phyloP scores from a whole-genome alignment of 106 monocot genomes.

The Xerophyta viscosa region DNA sequence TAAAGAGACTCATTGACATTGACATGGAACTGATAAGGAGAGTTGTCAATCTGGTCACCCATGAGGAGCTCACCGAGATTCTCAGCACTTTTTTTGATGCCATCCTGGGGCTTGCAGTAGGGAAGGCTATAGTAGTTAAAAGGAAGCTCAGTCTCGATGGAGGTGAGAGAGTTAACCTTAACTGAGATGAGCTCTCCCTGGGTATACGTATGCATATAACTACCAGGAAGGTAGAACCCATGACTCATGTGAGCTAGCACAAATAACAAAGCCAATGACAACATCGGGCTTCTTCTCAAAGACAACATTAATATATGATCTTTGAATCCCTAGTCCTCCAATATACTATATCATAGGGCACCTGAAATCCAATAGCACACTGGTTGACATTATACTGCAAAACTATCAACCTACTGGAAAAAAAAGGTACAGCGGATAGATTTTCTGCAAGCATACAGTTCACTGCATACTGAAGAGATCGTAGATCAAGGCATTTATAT shows the following conservation, averaged over 20 bases:
- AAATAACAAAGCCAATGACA: background rate
- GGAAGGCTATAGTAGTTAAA: constrained; percentile 63
- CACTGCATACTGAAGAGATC: too few species aligned
- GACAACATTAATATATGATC: too few species aligned
- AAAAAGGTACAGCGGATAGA: too few species aligned
- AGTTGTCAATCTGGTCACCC: constrained; percentile 71
- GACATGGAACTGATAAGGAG: constrained; percentile 42
- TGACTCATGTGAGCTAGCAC: constrained; percentile 6
- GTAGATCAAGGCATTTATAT: too few species aligned
- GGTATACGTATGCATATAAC: constrained; percentile 52
- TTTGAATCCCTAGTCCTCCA: too few species aligned
- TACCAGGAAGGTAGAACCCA: constrained; percentile 55
- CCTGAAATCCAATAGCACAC: too few species aligned
- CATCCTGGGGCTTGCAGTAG: constrained; percentile 42
- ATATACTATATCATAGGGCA: too few species aligned
- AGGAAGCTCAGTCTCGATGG: constrained; percentile 61
- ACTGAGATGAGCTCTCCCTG: constrained; percentile 30
- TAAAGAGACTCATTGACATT: constrained; percentile 46
- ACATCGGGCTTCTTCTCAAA: background rate
- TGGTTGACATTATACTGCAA: too few species aligned
- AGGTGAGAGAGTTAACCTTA: constrained; percentile 69
- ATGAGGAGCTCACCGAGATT: constrained; percentile 61
- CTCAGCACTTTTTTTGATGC: constrained; percentile 60
- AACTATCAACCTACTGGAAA: too few species aligned
- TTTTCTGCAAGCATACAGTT: too few species aligned